Evolutionary conservation across 2,329 filamentous ascomycete genomes (phyloP).

Genomic region (Trichoderma asperellum): DNA sequence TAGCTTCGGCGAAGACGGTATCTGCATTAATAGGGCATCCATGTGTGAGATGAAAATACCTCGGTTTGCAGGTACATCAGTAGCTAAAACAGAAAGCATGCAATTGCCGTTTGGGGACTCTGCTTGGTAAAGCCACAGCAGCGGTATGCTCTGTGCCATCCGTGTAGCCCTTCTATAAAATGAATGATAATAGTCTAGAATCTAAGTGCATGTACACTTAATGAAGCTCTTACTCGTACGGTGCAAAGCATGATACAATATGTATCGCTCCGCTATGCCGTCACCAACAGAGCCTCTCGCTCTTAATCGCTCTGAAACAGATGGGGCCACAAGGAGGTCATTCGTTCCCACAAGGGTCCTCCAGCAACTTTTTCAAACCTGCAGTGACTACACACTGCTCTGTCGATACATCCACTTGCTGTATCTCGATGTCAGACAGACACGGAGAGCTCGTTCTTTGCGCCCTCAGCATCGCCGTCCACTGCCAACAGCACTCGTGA

Average conservation of each 20-base stretch:
- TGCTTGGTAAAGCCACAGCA: neutral
- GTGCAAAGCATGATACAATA: neutral
- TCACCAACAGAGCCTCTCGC: neutral
- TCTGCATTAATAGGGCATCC: neutral
- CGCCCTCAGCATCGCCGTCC: neutral
- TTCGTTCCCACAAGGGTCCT: slow-evolving; percentile 10
- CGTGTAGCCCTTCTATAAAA: neutral
- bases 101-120: neutral
- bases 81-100: neutral
- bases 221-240: neutral
- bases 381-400: neutral
- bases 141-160: neutral
- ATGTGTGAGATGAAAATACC: neutral
- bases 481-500: neutral
- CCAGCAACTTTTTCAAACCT: neutral
- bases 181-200: too few species aligned
- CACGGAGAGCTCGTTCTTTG: neutral
- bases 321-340: slow-evolving; percentile 8
- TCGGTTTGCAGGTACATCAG: neutral
- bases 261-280: neutral
- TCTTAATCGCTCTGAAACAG: slow-evolving; percentile 10
- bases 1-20: neutral
- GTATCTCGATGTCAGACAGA: neutral
- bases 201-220: too few species aligned
- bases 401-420: neutral